phyloP scores from a whole-genome alignment of 257 asterid species.

The Nemophila menziesii region DNA sequence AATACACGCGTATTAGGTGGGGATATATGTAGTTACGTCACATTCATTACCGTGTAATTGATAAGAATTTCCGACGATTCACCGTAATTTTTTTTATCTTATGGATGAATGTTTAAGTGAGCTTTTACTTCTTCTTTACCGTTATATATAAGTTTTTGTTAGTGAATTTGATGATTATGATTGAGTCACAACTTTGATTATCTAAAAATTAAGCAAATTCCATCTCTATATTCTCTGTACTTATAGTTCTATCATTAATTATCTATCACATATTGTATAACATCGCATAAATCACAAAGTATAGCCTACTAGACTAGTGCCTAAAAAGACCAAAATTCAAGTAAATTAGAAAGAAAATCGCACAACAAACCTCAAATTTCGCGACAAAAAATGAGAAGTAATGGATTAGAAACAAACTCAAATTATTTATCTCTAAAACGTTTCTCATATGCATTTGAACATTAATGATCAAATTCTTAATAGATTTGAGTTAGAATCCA shows the following conservation, averaged over 20 bases:
- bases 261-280: not conserved
- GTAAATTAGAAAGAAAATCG: not conserved
- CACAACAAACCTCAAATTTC: not conserved
- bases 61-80: no score
- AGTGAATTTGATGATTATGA: not conserved
- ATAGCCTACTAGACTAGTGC: not conserved
- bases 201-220: not conserved
- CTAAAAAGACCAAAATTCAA: not conserved
- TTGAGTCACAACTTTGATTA: not conserved
- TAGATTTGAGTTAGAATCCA: no score
- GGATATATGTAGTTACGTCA: no score
- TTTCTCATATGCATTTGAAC: no score
- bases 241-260: no score
- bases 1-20: no score
- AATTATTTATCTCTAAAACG: no score
- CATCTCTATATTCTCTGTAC: not conserved
- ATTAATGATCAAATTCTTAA: not conserved
- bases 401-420: no score
- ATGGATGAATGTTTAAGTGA: no score
- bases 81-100: no score
- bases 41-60: no score
- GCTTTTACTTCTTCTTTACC: not conserved
- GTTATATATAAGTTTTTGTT: not conserved
- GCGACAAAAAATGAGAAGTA: not conserved
- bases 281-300: not conserved